These are phyloP conservation scores for Azolla pinnata DNA, from an alignment of 75 land plant species.

Conservation along the genomic window DNA sequence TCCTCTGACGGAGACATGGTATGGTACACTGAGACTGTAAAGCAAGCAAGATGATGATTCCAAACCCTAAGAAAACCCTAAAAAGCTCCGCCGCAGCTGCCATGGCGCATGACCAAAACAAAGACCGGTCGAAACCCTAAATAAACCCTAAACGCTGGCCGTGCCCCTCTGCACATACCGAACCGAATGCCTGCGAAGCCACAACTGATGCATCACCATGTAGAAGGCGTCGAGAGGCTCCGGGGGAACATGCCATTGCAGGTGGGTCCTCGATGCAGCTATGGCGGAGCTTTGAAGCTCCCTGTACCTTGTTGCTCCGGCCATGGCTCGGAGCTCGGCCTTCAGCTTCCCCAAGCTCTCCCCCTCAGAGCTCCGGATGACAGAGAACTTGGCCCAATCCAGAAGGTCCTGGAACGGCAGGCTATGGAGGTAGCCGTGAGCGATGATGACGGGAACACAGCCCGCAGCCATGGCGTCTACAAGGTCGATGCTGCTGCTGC, in stretches of 20 bases:
- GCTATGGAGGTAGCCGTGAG: conserved; percentile 38
- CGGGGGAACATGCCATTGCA: conserved; percentile 38
- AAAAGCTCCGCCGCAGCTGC: too few relatives aligned
- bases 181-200: conserved; percentile 53
- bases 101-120: too few relatives aligned
- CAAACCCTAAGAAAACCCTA: too few relatives aligned
- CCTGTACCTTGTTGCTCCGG: conserved; percentile 14
- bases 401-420: conserved; percentile 58
- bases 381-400: conserved; percentile 45
- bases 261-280: conserved; percentile 41
- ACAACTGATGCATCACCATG: conserved; percentile 56
- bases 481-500: conserved; percentile 23
- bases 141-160: too few relatives aligned
- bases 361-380: conserved; percentile 28
- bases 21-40: too few relatives aligned
- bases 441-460: conserved; percentile 60
- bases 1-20: too few relatives aligned
- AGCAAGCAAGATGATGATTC: too few relatives aligned
- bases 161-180: conserved; percentile 33
- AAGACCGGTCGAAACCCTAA: too few relatives aligned
- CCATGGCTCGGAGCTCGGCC: conserved; percentile 17
- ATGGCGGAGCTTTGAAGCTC: conserved; percentile 29
- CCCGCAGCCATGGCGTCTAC: conserved; percentile 41
- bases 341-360: conserved; percentile 23
- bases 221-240: conserved; percentile 46